Evolutionary conservation across 140 eudicot species (phyloP).

Genomic region (Senecio squalidus): DNA sequence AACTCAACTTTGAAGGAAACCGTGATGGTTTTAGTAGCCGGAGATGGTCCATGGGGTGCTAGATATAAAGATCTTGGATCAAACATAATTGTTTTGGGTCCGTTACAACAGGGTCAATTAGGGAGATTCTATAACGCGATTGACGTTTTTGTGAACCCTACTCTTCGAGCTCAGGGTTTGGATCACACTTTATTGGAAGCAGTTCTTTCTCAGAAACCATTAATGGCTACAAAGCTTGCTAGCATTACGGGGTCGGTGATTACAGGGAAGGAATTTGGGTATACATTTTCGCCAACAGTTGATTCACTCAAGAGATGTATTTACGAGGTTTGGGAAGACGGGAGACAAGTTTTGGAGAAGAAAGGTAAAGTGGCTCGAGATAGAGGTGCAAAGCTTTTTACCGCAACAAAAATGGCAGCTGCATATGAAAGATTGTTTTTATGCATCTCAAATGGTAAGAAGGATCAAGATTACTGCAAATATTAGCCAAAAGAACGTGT

Average conservation of each 20-base stretch:
- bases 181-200: constrained; percentile 81
- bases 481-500: constrained; percentile 11
- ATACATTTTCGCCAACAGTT: constrained; percentile 65
- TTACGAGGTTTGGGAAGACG: constrained; percentile 65
- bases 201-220: constrained; percentile 57
- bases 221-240: constrained; percentile 72
- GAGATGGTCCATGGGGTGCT: constrained; percentile 83
- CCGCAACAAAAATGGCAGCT: constrained; percentile 77
- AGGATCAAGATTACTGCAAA: constrained; percentile 33
- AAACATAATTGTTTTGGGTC: constrained; percentile 56
- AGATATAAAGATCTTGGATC: constrained; percentile 61
- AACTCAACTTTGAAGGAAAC: constrained; percentile 44
- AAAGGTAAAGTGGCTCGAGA: constrained; percentile 58
- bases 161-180: constrained; percentile 84
- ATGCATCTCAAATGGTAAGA: constrained; percentile 48
- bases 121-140: constrained; percentile 66
- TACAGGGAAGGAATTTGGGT: constrained; percentile 47
- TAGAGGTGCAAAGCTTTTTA: constrained; percentile 56
- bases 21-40: constrained; percentile 62
- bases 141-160: constrained; percentile 66
- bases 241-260: constrained; percentile 73
- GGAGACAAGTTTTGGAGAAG: constrained; percentile 42
- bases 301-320: constrained; percentile 41
- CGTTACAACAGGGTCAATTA: constrained; percentile 45
- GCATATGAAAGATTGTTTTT: constrained; percentile 77